A percentile compares a stretch with the other conserved stretches of the same genome.
Conservation (phyloP, 1,284 basidiomycete genomes). For the Sparassis latifolia region DNA sequence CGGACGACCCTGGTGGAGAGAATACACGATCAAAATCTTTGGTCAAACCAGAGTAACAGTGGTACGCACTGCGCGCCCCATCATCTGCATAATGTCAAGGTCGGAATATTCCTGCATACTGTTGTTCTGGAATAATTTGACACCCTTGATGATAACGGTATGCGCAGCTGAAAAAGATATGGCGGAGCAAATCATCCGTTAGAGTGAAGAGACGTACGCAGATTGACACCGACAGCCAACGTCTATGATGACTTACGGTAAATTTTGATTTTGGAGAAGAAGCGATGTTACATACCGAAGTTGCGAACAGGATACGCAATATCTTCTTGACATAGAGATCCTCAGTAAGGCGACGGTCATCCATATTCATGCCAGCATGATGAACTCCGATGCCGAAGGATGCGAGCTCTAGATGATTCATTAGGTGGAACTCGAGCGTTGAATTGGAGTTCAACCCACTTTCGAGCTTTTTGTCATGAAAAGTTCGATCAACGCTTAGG, state of each 20-base stretch:
- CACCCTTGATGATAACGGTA: constrained; percentile 78
- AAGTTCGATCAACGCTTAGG: constrained; percentile 43
- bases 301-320: constrained; percentile 66
- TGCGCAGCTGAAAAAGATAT: constrained; percentile 51
- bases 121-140: constrained; percentile 64
- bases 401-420: constrained; percentile 43
- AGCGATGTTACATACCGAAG: constrained; percentile 47
- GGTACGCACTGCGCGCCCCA: constrained; percentile 67
- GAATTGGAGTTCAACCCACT: constrained; percentile 32
- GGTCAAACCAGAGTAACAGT: not conserved
- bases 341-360: constrained; percentile 70
- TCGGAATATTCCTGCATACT: constrained; percentile 71
- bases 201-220: constrained; percentile 46
- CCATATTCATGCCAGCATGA: constrained; percentile 75
- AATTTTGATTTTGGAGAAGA: not conserved
- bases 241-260: constrained; percentile 40
- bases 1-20: constrained; percentile 66
- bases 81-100: constrained; percentile 81
- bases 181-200: not conserved
- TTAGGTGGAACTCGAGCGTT: not conserved
- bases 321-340: constrained; percentile 59
- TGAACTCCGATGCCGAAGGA: constrained; percentile 74
- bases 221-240: constrained; percentile 83
- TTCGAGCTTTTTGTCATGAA: constrained; percentile 56
- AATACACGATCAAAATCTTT: not conserved